Percentiles rank a stretch among this genome's conserved stretches.
phyloP scores from a whole-genome alignment of 768 basidiomycete species.

The Leccinum incarnatum region DNA sequence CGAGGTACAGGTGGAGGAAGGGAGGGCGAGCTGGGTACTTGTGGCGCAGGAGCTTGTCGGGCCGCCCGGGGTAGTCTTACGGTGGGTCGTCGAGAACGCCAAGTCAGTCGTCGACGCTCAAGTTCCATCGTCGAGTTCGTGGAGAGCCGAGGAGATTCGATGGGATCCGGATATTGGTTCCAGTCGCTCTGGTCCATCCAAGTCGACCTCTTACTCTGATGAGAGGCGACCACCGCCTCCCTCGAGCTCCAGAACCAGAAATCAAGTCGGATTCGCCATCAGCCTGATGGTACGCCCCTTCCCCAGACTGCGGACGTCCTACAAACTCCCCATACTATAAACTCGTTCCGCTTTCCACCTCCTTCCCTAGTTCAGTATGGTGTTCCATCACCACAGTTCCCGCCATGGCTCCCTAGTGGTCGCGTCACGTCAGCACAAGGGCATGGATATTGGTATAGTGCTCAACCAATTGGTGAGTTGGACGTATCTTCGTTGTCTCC shows the following conservation, averaged over 20 bases:
- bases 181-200: not conserved
- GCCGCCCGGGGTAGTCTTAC: constrained; percentile 13
- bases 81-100: not conserved
- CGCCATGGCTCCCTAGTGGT: constrained; percentile 16
- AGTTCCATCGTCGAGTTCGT: not conserved
- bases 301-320: constrained; percentile 7
- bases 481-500: not conserved
- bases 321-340: not conserved
- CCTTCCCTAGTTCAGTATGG: constrained; percentile 11
- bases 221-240: constrained; percentile 1
- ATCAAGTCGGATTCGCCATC: constrained; percentile 11
- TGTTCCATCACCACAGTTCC: constrained; percentile 12
- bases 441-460: constrained; percentile 21
- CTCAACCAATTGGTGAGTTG: constrained; percentile 22
- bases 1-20: constrained; percentile 23
- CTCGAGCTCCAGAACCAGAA: constrained; percentile 1
- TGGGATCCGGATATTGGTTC: constrained; percentile 17
- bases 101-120: not conserved
- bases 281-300: constrained; percentile 8
- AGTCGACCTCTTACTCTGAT: not conserved
- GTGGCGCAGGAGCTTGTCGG: constrained; percentile 24
- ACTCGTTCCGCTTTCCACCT: constrained; percentile 13
- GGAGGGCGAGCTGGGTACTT: constrained; percentile 18
- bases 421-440: constrained; percentile 12
- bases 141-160: not conserved